Conservation (phyloP, 2,329 filamentous ascomycete species). For the Didymella sp. region DNA sequence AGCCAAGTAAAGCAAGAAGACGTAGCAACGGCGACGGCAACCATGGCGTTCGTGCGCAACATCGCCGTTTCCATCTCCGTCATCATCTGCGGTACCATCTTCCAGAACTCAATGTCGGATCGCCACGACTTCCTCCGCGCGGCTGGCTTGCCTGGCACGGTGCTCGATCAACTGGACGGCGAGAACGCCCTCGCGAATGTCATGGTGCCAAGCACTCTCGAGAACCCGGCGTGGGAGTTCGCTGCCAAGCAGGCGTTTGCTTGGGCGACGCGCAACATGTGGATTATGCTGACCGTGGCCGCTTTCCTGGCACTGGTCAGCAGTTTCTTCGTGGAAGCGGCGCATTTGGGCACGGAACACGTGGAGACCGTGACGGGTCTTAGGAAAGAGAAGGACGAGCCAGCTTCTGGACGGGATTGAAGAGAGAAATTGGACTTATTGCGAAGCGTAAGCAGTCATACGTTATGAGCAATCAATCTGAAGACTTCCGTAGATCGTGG, state of each 20-base stretch:
- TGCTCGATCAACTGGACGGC: conserved; percentile 62
- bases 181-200: conserved; percentile 67
- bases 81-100: conserved; percentile 59
- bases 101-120: conserved; percentile 66
- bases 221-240: conserved; percentile 52
- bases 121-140: conserved; percentile 56
- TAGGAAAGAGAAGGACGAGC: conserved; percentile 41
- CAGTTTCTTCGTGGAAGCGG: conserved; percentile 50
- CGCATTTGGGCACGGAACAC: conserved; percentile 53
- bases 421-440: no score
- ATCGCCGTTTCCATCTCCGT: conserved; percentile 57
- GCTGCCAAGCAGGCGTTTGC: conserved; percentile 55
- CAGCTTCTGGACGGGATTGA: no score
- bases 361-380: conserved; percentile 57
- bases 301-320: conserved; percentile 49
- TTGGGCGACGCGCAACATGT: conserved; percentile 55
- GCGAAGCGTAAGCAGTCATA: no score
- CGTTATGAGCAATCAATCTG: no score
- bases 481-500: no score
- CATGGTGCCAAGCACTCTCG: conserved; percentile 60
- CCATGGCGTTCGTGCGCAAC: conserved; percentile 57
- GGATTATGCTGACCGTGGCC: conserved; percentile 56
- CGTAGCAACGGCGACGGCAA: conserved; percentile 60
- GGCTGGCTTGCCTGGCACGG: conserved; percentile 58
- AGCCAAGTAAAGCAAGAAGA: conserved; percentile 60